A percentile compares a stretch with the other conserved stretches of the same genome.
Evolutionary conservation across 305 asterid genomes (phyloP).

Genomic region (Petunia hybrid): DNA sequence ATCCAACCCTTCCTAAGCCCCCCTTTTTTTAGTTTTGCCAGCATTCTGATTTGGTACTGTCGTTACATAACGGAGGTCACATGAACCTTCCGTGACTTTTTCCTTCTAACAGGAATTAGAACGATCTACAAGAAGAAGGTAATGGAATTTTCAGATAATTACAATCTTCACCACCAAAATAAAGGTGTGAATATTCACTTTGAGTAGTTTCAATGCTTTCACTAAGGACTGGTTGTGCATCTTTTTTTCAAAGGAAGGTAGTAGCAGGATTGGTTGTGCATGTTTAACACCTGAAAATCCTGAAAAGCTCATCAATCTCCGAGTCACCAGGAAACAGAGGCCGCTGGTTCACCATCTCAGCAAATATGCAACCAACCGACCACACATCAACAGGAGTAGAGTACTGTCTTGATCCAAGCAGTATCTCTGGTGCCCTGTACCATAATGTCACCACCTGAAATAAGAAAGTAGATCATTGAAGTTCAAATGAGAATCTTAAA

Average conservation of each 20-base stretch:
- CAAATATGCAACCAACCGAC: slow-evolving; percentile 39
- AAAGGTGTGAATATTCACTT: not conserved
- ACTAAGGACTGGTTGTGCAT: not conserved
- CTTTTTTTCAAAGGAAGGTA: no score
- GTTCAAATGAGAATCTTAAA: slow-evolving; percentile 7
- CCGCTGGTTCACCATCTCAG: slow-evolving; percentile 37
- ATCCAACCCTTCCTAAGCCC: not conserved
- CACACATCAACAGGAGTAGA: slow-evolving; percentile 36
- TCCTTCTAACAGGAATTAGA: not conserved
- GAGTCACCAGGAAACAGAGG: slow-evolving; percentile 37
- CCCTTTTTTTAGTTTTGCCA: not conserved
- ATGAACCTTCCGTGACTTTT: not conserved
- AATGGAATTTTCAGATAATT: not conserved
- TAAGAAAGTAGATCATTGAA: not conserved
- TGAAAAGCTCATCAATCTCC: slow-evolving; percentile 28
- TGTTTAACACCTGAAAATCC: slow-evolving; percentile 34
- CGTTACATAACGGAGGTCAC: not conserved
- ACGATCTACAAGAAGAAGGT: slow-evolving; percentile 14
- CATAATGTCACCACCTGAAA: slow-evolving; percentile 79
- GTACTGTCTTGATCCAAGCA: slow-evolving; percentile 33
- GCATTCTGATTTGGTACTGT: not conserved
- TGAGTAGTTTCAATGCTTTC: not conserved
- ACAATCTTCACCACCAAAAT: not conserved
- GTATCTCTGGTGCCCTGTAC: slow-evolving; percentile 39
- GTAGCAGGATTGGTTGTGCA: not conserved